phyloP scores from a whole-genome alignment of 352 stramenopile genomes.

The Blastocystis sp. region DNA sequence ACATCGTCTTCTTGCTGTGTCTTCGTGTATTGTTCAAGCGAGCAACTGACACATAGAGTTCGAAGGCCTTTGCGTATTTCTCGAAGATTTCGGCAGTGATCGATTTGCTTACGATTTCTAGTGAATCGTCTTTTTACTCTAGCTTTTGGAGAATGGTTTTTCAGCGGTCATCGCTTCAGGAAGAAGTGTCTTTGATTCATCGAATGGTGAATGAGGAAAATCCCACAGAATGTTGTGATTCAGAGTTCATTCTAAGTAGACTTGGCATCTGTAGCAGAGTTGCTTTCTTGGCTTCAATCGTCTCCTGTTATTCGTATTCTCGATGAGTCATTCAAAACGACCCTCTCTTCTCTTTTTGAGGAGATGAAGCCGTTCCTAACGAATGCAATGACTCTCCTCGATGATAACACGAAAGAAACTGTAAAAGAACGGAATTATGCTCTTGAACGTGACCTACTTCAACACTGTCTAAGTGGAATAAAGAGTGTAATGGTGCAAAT shows the following conservation, averaged over 20 bases:
- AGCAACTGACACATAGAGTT: background rate
- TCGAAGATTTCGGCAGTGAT: background rate
- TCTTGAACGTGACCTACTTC: background rate
- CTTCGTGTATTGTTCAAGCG: background rate
- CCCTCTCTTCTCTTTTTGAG: background rate
- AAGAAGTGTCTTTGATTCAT: background rate
- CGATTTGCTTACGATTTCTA: background rate
- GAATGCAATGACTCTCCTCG: no score
- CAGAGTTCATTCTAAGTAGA: background rate
- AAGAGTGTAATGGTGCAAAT: background rate
- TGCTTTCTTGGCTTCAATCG: background rate
- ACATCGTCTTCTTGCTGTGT: background rate
- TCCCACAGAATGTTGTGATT: no score
- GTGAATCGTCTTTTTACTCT: background rate
- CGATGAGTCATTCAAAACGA: background rate
- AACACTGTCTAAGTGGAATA: background rate
- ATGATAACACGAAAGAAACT: background rate
- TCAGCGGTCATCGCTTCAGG: background rate
- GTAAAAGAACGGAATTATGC: background rate
- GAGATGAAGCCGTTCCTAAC: background rate
- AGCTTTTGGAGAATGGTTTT: background rate
- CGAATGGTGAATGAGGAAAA: background rate
- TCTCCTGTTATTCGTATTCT: background rate
- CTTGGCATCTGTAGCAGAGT: background rate
- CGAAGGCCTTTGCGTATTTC: background rate